Evolutionary conservation across 1,284 basidiomycete genomes (phyloP), one percentile per base, ranked within the genome.

Genomic region (Jaminaea rosea): DNA sequence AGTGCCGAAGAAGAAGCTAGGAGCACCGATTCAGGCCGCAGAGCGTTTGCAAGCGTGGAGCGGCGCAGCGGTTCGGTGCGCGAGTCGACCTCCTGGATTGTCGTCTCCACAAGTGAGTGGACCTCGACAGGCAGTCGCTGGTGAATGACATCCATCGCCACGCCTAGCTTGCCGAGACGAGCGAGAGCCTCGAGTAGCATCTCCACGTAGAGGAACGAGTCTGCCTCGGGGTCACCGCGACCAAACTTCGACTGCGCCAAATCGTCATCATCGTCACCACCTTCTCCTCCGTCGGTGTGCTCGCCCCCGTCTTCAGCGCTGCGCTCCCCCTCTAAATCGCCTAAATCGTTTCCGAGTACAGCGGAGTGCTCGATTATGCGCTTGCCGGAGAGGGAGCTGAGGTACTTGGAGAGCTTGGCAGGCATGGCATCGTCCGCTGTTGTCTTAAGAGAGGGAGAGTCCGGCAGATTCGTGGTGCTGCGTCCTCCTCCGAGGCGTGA

Each of bases 151-250:
- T 99, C 94, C 26, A 98, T 78, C 4, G 84, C 89, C 46, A 79
- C 82, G 2, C 88, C 88, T 0, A 98, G 80, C 72, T 88, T 88
- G 13, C 92, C 93, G 7, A 99, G 79, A 2, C 89, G 84, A 9
- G 90, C 86, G 9, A 98, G 79, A 9, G 90, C 87, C 74, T 99
- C 94, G 19, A 98, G 79, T 2, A 99, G 79, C 17, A 84, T 88
- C 76, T 98, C 94, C 61, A 98, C 85, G 74, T 97, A 98, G 4
- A 83, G 76, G 75, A 96, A 99, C 0, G 88, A 91, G 74, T 98
- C 89, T 17, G 83, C 79, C 75, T 98, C 94, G 0, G 91, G 89
- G 67, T 92, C 93, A 51, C 58, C 55, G n/a, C n/a, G n/a, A 27
- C 63, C 62, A 26, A 61, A 63, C 7, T 52, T 48, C 15, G 52